These are phyloP conservation scores for Filobasidium uniguttulatum DNA, from an alignment of 1,284 basidiomycete genomes.

Conservation along the genomic window DNA sequence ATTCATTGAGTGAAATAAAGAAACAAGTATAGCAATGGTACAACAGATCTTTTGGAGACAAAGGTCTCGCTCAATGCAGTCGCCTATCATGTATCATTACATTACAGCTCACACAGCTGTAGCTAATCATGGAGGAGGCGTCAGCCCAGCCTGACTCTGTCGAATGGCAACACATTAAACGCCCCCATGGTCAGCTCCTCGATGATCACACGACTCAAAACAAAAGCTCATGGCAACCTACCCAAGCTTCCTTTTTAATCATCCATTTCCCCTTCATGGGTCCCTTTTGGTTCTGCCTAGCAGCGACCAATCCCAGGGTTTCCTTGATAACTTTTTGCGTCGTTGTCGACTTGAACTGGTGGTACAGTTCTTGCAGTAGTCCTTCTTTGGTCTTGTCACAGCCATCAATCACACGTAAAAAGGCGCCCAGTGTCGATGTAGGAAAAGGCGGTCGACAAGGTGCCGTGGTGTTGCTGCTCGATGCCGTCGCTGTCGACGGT, in stretches of 20 bases:
- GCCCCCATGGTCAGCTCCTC: too few species aligned
- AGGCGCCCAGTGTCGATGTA: constrained; percentile 22
- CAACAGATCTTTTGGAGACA: too few species aligned
- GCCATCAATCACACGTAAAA: constrained; percentile 27
- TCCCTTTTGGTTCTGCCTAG: constrained; percentile 23
- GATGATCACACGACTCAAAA: too few species aligned
- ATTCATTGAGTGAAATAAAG: too few species aligned
- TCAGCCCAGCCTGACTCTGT: too few species aligned
- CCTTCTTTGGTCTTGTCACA: constrained; percentile 26
- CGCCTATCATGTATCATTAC: too few species aligned
- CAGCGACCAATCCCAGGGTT: constrained; percentile 31
- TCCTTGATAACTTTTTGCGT: constrained; percentile 34
- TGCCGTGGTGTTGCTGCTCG: neutral
- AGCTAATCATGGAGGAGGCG: too few species aligned
- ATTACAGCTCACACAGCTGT: too few species aligned
- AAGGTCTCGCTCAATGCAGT: too few species aligned
- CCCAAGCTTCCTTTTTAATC: constrained; percentile 25
- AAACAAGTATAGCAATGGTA: too few species aligned
- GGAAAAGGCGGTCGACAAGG: constrained; percentile 27
- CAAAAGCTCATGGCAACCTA: constrained; percentile 6
- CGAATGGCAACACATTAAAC: too few species aligned
- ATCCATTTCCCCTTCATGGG: constrained; percentile 28
- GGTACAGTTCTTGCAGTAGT: constrained; percentile 25
- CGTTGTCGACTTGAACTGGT: constrained; percentile 25
- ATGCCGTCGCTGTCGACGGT: neutral